Percentiles rank a stretch among this genome's conserved stretches.
Conservation (phyloP, 2,329 filamentous ascomycete genomes). For the Plectosphaerella plurivora region DNA sequence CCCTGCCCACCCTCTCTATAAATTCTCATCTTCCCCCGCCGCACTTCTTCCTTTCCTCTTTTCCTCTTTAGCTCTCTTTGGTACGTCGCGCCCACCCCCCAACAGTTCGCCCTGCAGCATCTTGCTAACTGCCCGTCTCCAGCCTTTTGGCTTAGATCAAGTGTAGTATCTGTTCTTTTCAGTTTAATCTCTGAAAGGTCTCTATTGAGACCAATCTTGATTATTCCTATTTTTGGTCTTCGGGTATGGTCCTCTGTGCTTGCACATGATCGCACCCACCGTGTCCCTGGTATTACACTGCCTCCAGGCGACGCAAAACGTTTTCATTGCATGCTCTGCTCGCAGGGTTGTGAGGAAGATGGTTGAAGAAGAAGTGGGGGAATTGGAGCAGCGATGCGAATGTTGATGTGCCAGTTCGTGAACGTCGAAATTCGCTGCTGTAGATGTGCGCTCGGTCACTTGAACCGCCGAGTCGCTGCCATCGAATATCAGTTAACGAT, state of each 20-base stretch:
- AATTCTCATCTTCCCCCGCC: neutral
- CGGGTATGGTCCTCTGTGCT: conserved; percentile 55
- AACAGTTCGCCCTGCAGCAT: neutral
- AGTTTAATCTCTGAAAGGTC: conserved; percentile 77
- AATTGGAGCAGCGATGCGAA: neutral
- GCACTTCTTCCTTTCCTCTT: conserved; percentile 24
- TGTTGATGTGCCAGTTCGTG: neutral
- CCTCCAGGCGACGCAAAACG: conserved; percentile 60
- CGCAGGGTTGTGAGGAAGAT: conserved; percentile 52
- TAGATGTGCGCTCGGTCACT: no score
- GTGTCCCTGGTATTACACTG: conserved; percentile 73
- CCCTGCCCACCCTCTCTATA: neutral
- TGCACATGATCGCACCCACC: conserved; percentile 57
- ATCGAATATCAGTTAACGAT: neutral
- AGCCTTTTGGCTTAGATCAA: conserved; percentile 54
- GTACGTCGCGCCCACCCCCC: conserved; percentile 1
- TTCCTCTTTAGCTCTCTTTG: conserved; percentile 38
- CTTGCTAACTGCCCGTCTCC: neutral
- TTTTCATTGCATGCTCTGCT: conserved; percentile 53
- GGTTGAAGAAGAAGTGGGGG: neutral
- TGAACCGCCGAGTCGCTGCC: no score
- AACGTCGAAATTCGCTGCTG: neutral
- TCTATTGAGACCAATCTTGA: conserved; percentile 60
- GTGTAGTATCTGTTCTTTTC: conserved; percentile 80
- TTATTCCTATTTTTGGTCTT: conserved; percentile 68